Percentiles rank a stretch among this genome's conserved stretches.
These are phyloP conservation scores for Blastobotrys elegans DNA, from an alignment of 1,139 yeast species.

Conservation along the genomic window DNA sequence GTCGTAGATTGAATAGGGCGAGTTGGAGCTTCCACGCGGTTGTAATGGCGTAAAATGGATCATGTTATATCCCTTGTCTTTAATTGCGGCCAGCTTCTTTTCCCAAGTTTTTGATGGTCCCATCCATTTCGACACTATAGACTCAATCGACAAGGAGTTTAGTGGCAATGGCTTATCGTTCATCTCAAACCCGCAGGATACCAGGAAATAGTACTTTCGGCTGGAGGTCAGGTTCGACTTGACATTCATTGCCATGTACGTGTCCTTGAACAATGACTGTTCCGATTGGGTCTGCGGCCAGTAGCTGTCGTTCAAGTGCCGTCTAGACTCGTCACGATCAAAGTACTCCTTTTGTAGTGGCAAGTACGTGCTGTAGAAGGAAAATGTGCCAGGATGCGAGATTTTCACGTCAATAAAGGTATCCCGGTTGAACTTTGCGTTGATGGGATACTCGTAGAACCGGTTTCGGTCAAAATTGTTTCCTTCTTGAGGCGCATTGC, in stretches of 20 bases:
- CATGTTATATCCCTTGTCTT: conserved; percentile 85
- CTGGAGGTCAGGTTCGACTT: conserved; percentile 33
- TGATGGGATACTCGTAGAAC: conserved; percentile 50
- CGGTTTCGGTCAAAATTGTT: conserved; percentile 50
- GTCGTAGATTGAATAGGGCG: conserved; percentile 89
- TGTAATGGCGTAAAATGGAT: conserved; percentile 93
- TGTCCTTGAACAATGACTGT: conserved; percentile 12
- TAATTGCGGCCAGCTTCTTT: conserved; percentile 52
- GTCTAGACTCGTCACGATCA: conserved; percentile 3
- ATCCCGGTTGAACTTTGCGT: conserved; percentile 42
- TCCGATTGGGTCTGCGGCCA: conserved; percentile 2
- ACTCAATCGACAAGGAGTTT: conserved; percentile 77
- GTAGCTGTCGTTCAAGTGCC: conserved; percentile 11
- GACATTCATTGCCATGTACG: conserved; percentile 13
- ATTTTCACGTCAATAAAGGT: conserved; percentile 56
- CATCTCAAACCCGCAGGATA: conserved; percentile 68
- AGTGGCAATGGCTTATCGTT: conserved; percentile 57
- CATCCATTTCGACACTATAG: conserved; percentile 89
- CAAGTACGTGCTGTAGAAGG: conserved; percentile 39
- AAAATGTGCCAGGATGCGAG: conserved; percentile 72
- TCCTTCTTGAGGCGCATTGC: conserved; percentile 60
- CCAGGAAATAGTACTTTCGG: conserved; percentile 65
- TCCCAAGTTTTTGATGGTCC: conserved; percentile 68
- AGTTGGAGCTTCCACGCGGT: conserved; percentile 78
- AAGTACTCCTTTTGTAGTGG: conserved; percentile 25